Evolutionary conservation across 257 asterid genomes (phyloP), one percentile per base, ranked within the genome.

Genomic region (Jasminum sambac): DNA sequence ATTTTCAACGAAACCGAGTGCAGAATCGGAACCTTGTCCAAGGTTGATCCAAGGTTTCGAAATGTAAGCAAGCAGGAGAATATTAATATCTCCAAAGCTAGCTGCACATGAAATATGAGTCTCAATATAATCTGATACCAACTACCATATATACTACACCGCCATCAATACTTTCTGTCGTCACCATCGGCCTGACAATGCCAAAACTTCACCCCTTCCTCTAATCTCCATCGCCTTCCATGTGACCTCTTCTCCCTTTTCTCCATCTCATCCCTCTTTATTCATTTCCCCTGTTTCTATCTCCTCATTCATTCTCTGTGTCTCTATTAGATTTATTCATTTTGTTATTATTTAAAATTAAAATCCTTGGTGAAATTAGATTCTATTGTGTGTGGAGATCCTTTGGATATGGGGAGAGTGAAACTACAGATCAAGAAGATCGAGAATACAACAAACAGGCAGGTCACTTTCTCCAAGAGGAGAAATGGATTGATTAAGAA

Each of bases 381-480:
- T 30, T 1, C 1, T 1, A 30, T 30, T 30, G 2, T 30, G 36
- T 30, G 36, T 30, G 36, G 36, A 30, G 36, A 30, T 30, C 36
- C 4, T 30, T 12, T 36, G 21, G 43, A 48, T 12, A 86, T 94
- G 99, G 99, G 99, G 42, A 86, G 99, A 82, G 99, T 94, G 78
- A 94, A 94, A 75, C 87, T 94, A 8, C 89, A 91, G 78, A 94
- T 94, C 85, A 94, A 91, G 89, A 91, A 84, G 74, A 94, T 94
- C 0, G 99, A 94, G 74, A 94, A 91, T 41, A 89, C 96, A 74
- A 94, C 99, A 42, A 94, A 94, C 70, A 84, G 99, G 87, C 99
- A 94, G 74, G 97, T 94, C 77, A 94, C 99, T 81, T 94, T 88
- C 86, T 94, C 99, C 1, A 94, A 94, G 84, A 86, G 99, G 50